Percentiles rank a stretch among this genome's conserved stretches.
These are phyloP conservation scores for Microbotryum intermedium DNA, from an alignment of 1,284 basidiomycete species.

Conservation along the genomic window DNA sequence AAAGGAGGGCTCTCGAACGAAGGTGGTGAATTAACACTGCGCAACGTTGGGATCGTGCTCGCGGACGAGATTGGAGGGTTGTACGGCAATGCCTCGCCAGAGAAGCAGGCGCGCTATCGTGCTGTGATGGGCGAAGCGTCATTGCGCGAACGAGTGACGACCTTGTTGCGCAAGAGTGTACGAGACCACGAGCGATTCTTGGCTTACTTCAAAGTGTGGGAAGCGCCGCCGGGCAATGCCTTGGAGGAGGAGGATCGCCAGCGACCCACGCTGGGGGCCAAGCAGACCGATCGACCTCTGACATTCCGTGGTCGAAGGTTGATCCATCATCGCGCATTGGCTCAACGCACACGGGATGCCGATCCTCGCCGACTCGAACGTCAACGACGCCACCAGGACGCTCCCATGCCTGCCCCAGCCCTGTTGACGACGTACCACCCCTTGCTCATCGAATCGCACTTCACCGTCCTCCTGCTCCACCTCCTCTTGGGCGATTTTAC, in stretches of 20 bases:
- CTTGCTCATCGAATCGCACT: slow-evolving; percentile 69
- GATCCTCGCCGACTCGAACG: slow-evolving; percentile 42
- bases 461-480: slow-evolving; percentile 59
- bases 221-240: slow-evolving; percentile 42
- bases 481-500: slow-evolving; percentile 64
- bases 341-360: slow-evolving; percentile 22
- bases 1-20: slow-evolving; percentile 43
- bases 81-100: slow-evolving; percentile 40
- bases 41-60: slow-evolving; percentile 48
- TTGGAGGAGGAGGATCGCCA: slow-evolving; percentile 9
- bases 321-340: slow-evolving; percentile 12
- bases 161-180: slow-evolving; percentile 57
- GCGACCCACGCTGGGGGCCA: slow-evolving; percentile 1
- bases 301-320: slow-evolving; percentile 16
- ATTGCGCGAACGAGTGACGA: slow-evolving; percentile 53
- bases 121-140: slow-evolving; percentile 47
- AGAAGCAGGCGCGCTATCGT: slow-evolving; percentile 56
- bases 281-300: slow-evolving; percentile 29
- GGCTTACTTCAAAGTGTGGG: slow-evolving; percentile 61
- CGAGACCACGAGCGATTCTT: slow-evolving; percentile 72
- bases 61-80: slow-evolving; percentile 1
- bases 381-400: neutral
- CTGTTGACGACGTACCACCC: slow-evolving; percentile 73
- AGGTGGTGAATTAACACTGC: slow-evolving; percentile 61
- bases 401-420: slow-evolving; percentile 12